Conservation (phyloP, 495 filamentous ascomycete genomes). For the Talaromyces thailandensis region DNA sequence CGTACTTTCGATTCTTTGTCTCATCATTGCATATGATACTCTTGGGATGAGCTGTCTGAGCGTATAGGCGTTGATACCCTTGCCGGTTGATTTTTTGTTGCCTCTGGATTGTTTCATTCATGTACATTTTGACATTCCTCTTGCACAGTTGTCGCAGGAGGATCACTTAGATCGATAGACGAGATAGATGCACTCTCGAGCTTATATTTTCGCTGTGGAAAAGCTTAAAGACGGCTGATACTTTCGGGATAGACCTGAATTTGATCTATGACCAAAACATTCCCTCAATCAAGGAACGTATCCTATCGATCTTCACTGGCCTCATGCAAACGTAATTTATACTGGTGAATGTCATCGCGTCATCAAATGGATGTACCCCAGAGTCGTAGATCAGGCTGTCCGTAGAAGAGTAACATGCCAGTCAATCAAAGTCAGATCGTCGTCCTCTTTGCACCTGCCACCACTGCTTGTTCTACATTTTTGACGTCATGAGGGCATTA, state of each 20-base stretch:
- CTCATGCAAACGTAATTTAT: background rate
- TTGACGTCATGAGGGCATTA: too few species aligned
- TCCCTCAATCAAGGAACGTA: background rate
- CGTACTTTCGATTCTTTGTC: background rate
- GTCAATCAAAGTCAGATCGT: background rate
- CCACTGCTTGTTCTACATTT: background rate
- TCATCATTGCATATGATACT: conserved; percentile 5
- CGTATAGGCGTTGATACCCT: conserved; percentile 5
- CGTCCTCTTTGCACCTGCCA: too few species aligned
- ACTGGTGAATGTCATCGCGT: background rate
- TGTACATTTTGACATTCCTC: background rate
- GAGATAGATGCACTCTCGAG: background rate
- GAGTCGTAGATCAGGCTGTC: background rate
- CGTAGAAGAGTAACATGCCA: background rate
- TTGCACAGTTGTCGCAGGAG: background rate
- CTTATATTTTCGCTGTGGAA: background rate
- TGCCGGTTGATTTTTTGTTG: background rate
- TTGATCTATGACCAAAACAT: background rate
- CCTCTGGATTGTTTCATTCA: background rate
- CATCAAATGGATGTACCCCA: background rate
- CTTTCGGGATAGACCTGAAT: background rate
- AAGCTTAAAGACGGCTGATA: background rate
- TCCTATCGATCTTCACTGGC: background rate
- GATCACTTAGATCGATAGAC: background rate
- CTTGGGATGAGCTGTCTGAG: conserved; percentile 1